These are phyloP conservation scores for Zygosaccharomyces rouxii DNA, from an alignment of 805 yeast genomes.

Conservation along the genomic window DNA sequence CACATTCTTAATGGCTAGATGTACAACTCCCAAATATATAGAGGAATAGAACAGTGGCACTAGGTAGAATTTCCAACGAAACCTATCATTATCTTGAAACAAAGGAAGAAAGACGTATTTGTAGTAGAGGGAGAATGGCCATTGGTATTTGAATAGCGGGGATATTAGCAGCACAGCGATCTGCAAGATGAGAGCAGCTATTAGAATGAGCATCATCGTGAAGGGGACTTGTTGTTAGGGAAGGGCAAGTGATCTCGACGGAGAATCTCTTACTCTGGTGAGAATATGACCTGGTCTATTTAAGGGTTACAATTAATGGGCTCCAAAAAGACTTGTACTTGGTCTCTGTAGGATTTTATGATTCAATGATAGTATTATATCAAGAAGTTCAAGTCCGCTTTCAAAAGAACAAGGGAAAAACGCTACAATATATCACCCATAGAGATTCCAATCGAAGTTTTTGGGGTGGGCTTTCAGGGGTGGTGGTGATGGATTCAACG, in stretches of 20 bases:
- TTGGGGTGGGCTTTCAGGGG: background rate
- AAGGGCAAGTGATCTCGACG: background rate
- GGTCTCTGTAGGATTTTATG: too few relatives aligned
- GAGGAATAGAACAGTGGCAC: conserved; percentile 31
- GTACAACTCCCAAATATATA: conserved; percentile 21
- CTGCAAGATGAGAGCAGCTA: conserved; percentile 12
- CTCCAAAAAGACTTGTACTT: too few relatives aligned
- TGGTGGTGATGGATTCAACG: background rate
- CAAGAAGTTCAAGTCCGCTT: too few relatives aligned
- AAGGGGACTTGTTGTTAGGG: background rate
- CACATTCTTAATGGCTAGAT: conserved; percentile 17
- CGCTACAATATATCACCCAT: background rate
- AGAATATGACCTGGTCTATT: too few relatives aligned
- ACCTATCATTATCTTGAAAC: conserved; percentile 19
- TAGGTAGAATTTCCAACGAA: conserved; percentile 27
- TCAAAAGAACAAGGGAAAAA: background rate
- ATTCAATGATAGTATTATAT: too few relatives aligned
- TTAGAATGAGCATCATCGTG: conserved; percentile 7
- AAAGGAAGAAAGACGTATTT: conserved; percentile 25
- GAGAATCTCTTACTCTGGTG: too few relatives aligned
- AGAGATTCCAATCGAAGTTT: background rate
- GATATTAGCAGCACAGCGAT: conserved; percentile 27
- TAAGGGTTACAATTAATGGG: too few relatives aligned
- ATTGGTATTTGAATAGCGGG: conserved; percentile 19
- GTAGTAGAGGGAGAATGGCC: conserved; percentile 28